These are phyloP conservation scores for Metschnikowia santaceciliae DNA, from an alignment of 805 yeast species.

Conservation along the genomic window DNA sequence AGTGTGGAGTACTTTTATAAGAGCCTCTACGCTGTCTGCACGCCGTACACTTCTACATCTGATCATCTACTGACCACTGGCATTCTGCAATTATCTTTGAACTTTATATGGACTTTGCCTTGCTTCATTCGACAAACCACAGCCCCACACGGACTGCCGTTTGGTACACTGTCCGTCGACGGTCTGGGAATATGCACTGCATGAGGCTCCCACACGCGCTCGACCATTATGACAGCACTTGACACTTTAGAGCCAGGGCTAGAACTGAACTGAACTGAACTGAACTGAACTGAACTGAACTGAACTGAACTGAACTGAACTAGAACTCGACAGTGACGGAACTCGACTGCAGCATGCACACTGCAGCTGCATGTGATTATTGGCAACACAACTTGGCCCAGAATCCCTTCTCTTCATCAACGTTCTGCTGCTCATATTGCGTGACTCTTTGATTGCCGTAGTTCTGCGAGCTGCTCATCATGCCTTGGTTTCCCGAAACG, in stretches of 20 bases:
- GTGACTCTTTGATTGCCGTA: constrained; percentile 23
- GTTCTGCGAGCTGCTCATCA: constrained; percentile 22
- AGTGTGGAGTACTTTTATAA: too few relatives aligned
- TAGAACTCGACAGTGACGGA: too few relatives aligned
- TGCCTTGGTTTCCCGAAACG: constrained; percentile 21
- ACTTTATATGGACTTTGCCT: neutral
- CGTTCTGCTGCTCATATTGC: constrained; percentile 38
- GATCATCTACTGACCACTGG: neutral
- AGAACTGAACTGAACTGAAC: too few relatives aligned
- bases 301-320: too few relatives aligned
- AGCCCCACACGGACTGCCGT: too few relatives aligned
- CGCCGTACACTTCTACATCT: too few relatives aligned
- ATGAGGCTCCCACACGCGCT: neutral
- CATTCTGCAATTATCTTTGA: neutral
- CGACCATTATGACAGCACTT: neutral
- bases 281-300: too few relatives aligned
- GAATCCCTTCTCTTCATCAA: constrained; percentile 36
- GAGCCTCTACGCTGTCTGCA: too few relatives aligned
- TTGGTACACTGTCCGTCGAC: too few relatives aligned
- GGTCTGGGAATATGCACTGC: neutral
- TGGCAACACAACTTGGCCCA: constrained; percentile 43
- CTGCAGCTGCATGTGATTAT: constrained; percentile 12
- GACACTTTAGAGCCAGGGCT: neutral
- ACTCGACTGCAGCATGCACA: too few relatives aligned
- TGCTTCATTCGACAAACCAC: neutral